A percentile compares a stretch with the other conserved stretches of the same genome.
These are phyloP conservation scores for Agaricus blazei DNA, from an alignment of 768 basidiomycete genomes.

Conservation along the genomic window DNA sequence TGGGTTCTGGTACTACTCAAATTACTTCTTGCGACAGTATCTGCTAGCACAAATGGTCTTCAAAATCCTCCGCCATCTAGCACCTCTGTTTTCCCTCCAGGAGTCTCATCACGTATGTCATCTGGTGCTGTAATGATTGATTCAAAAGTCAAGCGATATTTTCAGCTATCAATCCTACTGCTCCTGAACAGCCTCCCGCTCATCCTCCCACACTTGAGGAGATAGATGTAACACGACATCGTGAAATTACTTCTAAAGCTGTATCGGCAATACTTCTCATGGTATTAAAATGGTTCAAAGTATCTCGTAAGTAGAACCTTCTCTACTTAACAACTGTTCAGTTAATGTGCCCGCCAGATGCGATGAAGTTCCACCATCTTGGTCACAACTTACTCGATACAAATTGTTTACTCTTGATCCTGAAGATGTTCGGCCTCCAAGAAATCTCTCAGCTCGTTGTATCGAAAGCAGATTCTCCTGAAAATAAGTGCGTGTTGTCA, in stretches of 20 bases:
- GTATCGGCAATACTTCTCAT: slow-evolving; percentile 92
- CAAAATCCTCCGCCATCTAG: slow-evolving; percentile 64
- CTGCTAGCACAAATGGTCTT: slow-evolving; percentile 57
- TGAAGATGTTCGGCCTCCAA: slow-evolving; percentile 98
- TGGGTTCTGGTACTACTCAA: slow-evolving; percentile 95
- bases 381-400: slow-evolving; percentile 95
- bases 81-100: slow-evolving; percentile 68
- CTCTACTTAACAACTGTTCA: background rate
- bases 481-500: slow-evolving; percentile 60
- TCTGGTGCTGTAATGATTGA: background rate
- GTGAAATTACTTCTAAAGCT: slow-evolving; percentile 96
- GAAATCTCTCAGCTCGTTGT: slow-evolving; percentile 82
- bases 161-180: slow-evolving; percentile 22
- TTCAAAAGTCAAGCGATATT: background rate
- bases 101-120: slow-evolving; percentile 57
- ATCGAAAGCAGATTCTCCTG: slow-evolving; percentile 84
- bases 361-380: slow-evolving; percentile 98
- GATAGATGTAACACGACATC: slow-evolving; percentile 88
- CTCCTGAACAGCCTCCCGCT: slow-evolving; percentile 56
- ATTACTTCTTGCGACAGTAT: slow-evolving; percentile 87
- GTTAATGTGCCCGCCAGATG: slow-evolving; percentile 48
- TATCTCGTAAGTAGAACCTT: slow-evolving; percentile 71
- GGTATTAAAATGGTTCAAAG: slow-evolving; percentile 97
- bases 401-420: slow-evolving; percentile 85
- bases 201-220: slow-evolving; percentile 83